phyloP scores from a whole-genome alignment of 345 rosid genomes.

The Bruguiera parviflora region DNA sequence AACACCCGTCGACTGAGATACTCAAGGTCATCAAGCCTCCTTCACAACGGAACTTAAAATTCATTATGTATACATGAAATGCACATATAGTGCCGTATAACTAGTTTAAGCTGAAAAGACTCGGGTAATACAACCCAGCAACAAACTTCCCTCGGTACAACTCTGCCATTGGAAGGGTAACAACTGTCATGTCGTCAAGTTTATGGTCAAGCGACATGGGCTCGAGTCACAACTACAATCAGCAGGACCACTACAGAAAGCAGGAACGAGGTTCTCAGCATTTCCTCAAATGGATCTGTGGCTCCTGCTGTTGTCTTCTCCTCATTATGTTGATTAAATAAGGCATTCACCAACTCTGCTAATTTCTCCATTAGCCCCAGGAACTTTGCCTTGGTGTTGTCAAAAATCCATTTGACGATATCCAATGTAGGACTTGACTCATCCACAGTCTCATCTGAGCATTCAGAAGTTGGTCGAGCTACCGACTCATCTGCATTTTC shows the following conservation, averaged over 20 bases:
- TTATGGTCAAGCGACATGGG: slow-evolving; percentile 45
- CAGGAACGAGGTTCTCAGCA: slow-evolving; percentile 61
- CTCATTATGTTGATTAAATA: slow-evolving; percentile 37
- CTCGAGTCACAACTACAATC: slow-evolving; percentile 68
- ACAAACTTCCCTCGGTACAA: background rate
- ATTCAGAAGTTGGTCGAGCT: slow-evolving; percentile 26
- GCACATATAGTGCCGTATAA: no score
- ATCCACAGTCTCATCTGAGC: slow-evolving; percentile 34
- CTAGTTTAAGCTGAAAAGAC: background rate
- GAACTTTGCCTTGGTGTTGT: slow-evolving; percentile 42
- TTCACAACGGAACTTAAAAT: background rate
- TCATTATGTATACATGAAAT: background rate
- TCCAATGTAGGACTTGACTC: slow-evolving; percentile 36
- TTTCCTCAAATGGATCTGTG: slow-evolving; percentile 46
- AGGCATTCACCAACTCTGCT: slow-evolving; percentile 39
- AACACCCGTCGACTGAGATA: background rate
- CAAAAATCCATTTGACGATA: slow-evolving; percentile 48
- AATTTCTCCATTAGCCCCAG: slow-evolving; percentile 49
- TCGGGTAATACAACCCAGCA: background rate
- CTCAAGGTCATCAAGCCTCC: background rate
- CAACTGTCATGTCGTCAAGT: slow-evolving; percentile 34
- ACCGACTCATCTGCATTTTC: slow-evolving; percentile 34
- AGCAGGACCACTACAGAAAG: slow-evolving; percentile 64
- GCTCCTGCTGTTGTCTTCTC: slow-evolving; percentile 26
- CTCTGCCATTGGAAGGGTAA: background rate